Evolutionary conservation across 2,329 filamentous ascomycete genomes (phyloP), one percentile per base, ranked within the genome.

Genomic region (Metarhizium robertsii): DNA sequence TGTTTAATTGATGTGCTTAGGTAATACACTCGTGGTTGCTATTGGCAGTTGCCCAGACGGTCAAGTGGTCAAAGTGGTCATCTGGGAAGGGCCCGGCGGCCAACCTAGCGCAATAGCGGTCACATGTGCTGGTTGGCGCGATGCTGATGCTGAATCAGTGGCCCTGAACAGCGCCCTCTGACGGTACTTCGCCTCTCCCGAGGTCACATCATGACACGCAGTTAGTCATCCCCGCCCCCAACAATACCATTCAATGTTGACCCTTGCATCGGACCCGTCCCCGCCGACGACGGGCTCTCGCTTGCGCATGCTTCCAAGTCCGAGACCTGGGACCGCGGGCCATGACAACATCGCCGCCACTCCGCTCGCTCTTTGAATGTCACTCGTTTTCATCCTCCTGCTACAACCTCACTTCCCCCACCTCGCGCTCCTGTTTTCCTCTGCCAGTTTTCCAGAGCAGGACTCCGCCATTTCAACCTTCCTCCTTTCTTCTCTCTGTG

Each of bases 291-390:
- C 43, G 30, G 55, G 29, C 52, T 30, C 49, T 25, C 25, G 25
- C 25, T 25, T 25, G 25, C 25, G 25, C 25, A 25, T 51, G n/a
- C 57, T 53, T 52, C 25, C 25, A 25, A 25, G 25, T 25, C 25
- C 25, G 25, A 25, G 25, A 25, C 25, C 25, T 25, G 4, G 25
- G 25, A 25, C 25, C 1, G 53, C 56, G 25, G 20, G 43, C 49
- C 53, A 61, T 60, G 61, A 62, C 61, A 57, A 56, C 61, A 61
- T 62, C 57, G 53, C 45, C 57, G 52, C 45, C 25, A 4, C 18
- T 36, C 20, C 54, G 14, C 49, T 43, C 42, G 34, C 58, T 42
- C 14, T 45, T 45, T 45, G 42, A 16, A 20, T 20, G 42, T 45
- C 42, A 45, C 42, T 45, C n/a, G 18, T 4, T 45, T 7, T 1